Evolutionary conservation across 2,329 filamentous ascomycete species (phyloP), one percentile per base, ranked within the genome.

Genomic region (Pseudofabraea citricarpa): DNA sequence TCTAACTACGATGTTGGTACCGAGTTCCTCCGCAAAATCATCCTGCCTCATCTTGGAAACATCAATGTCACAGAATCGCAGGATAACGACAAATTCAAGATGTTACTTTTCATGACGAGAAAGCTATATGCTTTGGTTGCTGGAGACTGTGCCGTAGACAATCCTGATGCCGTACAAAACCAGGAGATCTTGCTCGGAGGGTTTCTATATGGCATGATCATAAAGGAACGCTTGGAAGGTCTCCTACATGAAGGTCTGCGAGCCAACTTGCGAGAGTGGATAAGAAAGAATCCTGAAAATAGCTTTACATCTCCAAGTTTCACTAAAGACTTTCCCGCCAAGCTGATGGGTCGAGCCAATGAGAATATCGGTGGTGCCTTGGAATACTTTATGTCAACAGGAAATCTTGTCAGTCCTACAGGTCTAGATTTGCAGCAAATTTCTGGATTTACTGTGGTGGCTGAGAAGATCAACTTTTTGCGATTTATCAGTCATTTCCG

Each of bases 401-500:
- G 93, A 55, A 98, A 98, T 59, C 71, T 98, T 36, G 81, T 89
- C 59, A 95, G 88, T 71, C 83, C 88, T 12, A 95, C 88, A 22
- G 93, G 93, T 52, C 75, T 98, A 31, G 93, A 98, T 74, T 67
- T 96, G 58, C 93, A 97, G 62, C 93, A 98, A 66, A 84, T 85
- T 0, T 93, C 91, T 10, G 93, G 93, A 50, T 98, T 95, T 65
- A 95, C 89, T 0, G 90, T 98, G 40, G 90, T 97, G 40, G 93
- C 93, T 3, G 93, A 98, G 64, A 97, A 97, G 75, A 91, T 98
- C 63, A 98, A 98, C 70, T 98, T 97, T 64, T 81, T 95, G 59
- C 88, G 93, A 58, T 98, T 97, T 70, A 95, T 98, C 70, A 93
- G 88, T 65, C 93, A 98, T 66, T 98, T 98, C 77, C 86, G 93